Evolutionary conservation across 2,329 filamentous ascomycete species (phyloP).

Genomic region (Bipolaris zeicola): DNA sequence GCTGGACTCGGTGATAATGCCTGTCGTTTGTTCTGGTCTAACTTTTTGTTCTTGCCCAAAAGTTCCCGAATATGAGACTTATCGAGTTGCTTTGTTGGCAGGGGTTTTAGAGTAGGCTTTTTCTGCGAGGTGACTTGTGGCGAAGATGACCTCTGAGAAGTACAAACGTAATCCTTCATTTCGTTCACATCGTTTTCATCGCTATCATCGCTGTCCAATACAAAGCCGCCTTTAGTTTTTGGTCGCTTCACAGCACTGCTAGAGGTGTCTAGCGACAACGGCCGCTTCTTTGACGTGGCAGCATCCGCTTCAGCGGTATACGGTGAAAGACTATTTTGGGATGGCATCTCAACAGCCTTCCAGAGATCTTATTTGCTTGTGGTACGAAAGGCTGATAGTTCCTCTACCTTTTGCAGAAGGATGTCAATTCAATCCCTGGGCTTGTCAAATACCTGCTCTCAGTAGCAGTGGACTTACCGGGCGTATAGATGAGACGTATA

Average conservation of each 20-base stretch:
- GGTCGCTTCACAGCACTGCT: conserved; percentile 8
- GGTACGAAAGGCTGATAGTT: neutral
- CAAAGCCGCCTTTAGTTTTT: conserved; percentile 14
- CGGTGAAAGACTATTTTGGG: neutral
- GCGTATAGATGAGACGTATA: neutral
- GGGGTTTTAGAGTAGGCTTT: neutral
- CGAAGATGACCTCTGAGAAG: neutral
- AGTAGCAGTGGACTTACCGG: neutral
- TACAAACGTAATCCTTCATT: neutral
- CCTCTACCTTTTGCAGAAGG: neutral
- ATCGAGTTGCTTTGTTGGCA: conserved; percentile 8
- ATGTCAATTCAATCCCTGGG: neutral
- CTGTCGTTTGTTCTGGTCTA: neutral
- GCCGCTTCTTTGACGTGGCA: neutral
- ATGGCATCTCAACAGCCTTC: neutral
- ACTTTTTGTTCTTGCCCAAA: conserved; percentile 1
- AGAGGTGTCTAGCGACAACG: neutral
- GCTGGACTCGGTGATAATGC: neutral
- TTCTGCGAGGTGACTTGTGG: neutral
- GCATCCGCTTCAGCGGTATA: too few species aligned
- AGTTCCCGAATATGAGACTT: conserved; percentile 8
- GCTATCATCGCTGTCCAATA: conserved; percentile 15
- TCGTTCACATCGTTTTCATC: neutral
- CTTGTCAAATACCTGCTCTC: neutral
- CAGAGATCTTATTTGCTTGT: too few species aligned